Base-by-base conservation (phyloP, 2,329 filamentous ascomycete genomes). In the Aspergillus tamarii region DNA sequence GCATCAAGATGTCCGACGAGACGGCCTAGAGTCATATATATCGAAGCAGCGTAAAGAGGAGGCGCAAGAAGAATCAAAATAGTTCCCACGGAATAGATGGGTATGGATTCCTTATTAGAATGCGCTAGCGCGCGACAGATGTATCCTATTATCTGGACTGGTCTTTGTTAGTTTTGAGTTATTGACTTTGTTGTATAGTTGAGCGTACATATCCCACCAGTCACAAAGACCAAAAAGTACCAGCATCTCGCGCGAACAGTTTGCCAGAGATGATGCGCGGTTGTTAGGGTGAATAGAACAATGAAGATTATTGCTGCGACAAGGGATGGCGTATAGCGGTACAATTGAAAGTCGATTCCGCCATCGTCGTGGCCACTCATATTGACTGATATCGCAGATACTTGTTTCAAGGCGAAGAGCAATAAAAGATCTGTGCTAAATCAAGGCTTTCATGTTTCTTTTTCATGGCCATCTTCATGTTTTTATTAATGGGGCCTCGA, bases 271-370 rank as follows among this genome's bases (percentile, higher is more conserved):
- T 87, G 84, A 1, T 72, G 66, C 0, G 69, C 56, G 2, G 84
- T 83, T 7, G 80, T 69, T 7, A 80, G 54, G 23, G 69, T 59
- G 68, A 86, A 86, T 1, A 87, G 70, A 30, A 81, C 64, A 11
- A 76, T 71, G 63, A 85, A 84, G 6, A 83, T 73, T 21, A 81
- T 70, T 1, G 83, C 84, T 0, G 78, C 82, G 0, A 78, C 73
- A 0, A 85, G 60, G 0, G 81, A 83, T 0, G 85, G 75, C 11
- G 73, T 75, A 66, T 84, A 84, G 54, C 77, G 75, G 64, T 77
- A 78, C n/a, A 73, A 64, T 57, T 73, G 67, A 11, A 62, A 54
- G 45, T 59, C 57, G 34, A 59, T 28, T 23, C 28, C 21, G 3
- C 34, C 59, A 39, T 61, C 52, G 32, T 34, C 30, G 39, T 46